Evolutionary conservation across 75 land plant genomes (phyloP), one percentile per base, ranked within the genome.

Genomic region (Chamaecyparis obtusa): DNA sequence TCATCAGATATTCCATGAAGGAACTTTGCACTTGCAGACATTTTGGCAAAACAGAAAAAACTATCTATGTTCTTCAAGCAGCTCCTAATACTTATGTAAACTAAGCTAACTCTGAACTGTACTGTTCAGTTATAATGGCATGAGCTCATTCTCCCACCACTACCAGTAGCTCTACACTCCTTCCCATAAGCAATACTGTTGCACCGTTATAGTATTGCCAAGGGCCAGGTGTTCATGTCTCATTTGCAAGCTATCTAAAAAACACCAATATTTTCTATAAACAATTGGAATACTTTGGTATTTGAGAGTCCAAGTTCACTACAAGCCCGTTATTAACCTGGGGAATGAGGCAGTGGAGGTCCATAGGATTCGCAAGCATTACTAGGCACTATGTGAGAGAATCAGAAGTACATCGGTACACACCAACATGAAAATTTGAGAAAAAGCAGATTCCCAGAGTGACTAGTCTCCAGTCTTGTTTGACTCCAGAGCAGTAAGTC

Each of bases 1-100:
- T 91, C 90, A n/a, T 91, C 92, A 3, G 92, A 75, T 74, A 91
- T 74, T 33, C 76, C 76, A 33, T 74, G 76, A 24, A 74, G 36
- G 33, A 74, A 74, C 76, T 74, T 74, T 74, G 76, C 76, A 74
- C 76, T 74, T 33, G 76, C 76, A 74, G 76, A 74, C 76, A 74
- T 74, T 33, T 74, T 74, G 32, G 76, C 36, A 74, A 74, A 27
- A 10, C 83, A 44, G 5, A 46, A 27, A 41, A 5, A 27, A 51
- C 46, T 44, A 46, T 5, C 46, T 24, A n/a, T 44, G 30, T 44
- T 41, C 83, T 46, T 46, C 49, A n/a, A 46, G 48, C 32, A 81
- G 83, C 15, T 46, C n/a, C 14, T 44, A 46, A 64, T 64, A 64
- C n/a, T 19, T 27, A 64, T 64, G 11, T 30, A 14, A 81, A 81